These are phyloP conservation scores for Fraxinus platypoda DNA, from an alignment of 305 asterid genomes.

Conservation along the genomic window DNA sequence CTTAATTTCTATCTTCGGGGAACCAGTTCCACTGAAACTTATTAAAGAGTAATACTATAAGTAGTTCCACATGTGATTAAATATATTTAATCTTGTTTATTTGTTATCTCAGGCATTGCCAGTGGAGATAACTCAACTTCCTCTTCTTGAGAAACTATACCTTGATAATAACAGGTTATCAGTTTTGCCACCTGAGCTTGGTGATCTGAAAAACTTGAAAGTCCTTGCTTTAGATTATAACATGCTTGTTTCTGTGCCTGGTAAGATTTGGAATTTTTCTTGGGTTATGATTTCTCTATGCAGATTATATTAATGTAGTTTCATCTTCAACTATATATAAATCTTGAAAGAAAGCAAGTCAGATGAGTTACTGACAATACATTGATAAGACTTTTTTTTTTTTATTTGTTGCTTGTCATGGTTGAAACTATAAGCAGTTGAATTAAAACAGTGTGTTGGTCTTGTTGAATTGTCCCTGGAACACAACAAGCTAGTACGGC, in stretches of 20 bases:
- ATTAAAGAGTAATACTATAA: neutral
- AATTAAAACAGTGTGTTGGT: conserved; percentile 77
- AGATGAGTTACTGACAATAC: conserved; percentile 1
- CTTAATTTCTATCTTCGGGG: neutral
- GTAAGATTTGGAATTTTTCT: conserved; percentile 47
- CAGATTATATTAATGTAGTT: conserved; percentile 1
- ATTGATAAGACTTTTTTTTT: neutral
- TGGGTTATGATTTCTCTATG: conserved; percentile 1
- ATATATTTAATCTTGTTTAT: conserved; percentile 28
- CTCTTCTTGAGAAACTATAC: conserved; percentile 89
- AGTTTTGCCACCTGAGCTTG: conserved; percentile 94
- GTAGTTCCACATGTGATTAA: conserved; percentile 20
- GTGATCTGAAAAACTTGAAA: conserved; percentile 79
- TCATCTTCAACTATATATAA: neutral
- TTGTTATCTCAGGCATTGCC: conserved; percentile 70
- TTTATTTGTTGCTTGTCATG: conserved; percentile 27
- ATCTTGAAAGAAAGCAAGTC: conserved; percentile 10
- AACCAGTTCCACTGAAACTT: neutral
- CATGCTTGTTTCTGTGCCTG: conserved; percentile 88
- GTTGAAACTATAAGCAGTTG: conserved; percentile 59
- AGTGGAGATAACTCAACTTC: conserved; percentile 78
- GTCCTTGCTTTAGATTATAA: conserved; percentile 93
- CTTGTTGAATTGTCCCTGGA: conserved; percentile 95
- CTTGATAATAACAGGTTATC: conserved; percentile 88
- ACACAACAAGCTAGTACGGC: conserved; percentile 98